These are phyloP conservation scores for Diaporthe ampelina DNA, from an alignment of 2,329 filamentous ascomycete genomes.

Conservation along the genomic window DNA sequence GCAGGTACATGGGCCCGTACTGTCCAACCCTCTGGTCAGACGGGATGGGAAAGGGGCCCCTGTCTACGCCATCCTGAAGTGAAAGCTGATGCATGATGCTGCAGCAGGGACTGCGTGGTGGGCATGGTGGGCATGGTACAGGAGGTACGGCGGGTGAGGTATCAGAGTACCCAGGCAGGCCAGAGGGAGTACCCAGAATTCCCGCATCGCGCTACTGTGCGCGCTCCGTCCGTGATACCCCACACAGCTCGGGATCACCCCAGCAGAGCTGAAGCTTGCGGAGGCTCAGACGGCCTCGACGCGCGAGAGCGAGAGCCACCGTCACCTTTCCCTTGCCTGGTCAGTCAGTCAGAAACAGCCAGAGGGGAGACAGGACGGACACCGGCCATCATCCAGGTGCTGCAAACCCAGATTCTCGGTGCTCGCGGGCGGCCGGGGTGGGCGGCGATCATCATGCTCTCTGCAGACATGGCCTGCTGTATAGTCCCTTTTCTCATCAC, in stretches of 20 bases:
- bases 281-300: constrained; percentile 28
- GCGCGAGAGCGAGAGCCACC: constrained; percentile 5
- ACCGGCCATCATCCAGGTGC: background rate
- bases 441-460: constrained; percentile 10
- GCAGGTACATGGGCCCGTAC: constrained; percentile 17
- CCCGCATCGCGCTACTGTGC: constrained; percentile 8
- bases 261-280: constrained; percentile 30
- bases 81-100: constrained; percentile 31
- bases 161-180: too few species aligned
- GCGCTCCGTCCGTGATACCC: constrained; percentile 31
- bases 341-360: background rate
- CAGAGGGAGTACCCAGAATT: background rate
- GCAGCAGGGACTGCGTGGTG: constrained; percentile 1
- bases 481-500: background rate
- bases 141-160: constrained; percentile 8
- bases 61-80: constrained; percentile 23
- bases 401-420: constrained; percentile 7
- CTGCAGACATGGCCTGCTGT: too few species aligned
- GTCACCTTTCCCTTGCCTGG: background rate
- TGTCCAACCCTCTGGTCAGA: background rate
- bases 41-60: constrained; percentile 23
- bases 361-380: background rate
- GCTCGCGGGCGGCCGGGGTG: constrained; percentile 18
- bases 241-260: constrained; percentile 31
- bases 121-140: background rate